Percentiles rank a stretch among this genome's conserved stretches.
phyloP scores from a whole-genome alignment of 148 eudicot species.

The Tetragonia tetragonoides region DNA sequence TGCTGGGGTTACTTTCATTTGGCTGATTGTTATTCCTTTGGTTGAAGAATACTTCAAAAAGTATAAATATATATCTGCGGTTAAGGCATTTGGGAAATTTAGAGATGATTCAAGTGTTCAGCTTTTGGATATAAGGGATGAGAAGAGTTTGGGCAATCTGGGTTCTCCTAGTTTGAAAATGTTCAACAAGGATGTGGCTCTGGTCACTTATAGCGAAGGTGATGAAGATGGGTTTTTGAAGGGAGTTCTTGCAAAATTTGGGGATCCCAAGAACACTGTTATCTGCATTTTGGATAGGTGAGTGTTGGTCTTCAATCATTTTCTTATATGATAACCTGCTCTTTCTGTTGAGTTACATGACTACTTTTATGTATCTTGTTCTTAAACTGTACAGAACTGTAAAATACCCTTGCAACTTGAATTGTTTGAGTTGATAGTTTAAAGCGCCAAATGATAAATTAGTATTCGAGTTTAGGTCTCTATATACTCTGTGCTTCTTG shows the following conservation, averaged over 20 bases:
- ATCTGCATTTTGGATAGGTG: constrained; percentile 86
- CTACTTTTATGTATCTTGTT: not conserved
- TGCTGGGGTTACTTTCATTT: constrained; percentile 67
- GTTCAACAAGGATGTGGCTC: constrained; percentile 50
- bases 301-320: constrained; percentile 32
- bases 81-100: constrained; percentile 68
- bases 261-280: constrained; percentile 53
- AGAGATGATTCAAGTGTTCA: constrained; percentile 60
- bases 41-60: constrained; percentile 57
- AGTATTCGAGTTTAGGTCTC: not conserved
- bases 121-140: constrained; percentile 84
- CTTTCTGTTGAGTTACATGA: not conserved
- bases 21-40: constrained; percentile 68
- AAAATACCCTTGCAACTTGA: not conserved
- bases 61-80: constrained; percentile 60
- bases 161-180: constrained; percentile 77
- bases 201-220: constrained; percentile 51
- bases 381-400: not conserved
- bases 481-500: not conserved
- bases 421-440: not conserved
- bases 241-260: constrained; percentile 45
- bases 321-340: not conserved
- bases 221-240: constrained; percentile 74
- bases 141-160: constrained; percentile 49
- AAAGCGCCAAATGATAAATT: not conserved